Base-by-base conservation (phyloP, 805 yeast species). In the Candida nanaspora region DNA sequence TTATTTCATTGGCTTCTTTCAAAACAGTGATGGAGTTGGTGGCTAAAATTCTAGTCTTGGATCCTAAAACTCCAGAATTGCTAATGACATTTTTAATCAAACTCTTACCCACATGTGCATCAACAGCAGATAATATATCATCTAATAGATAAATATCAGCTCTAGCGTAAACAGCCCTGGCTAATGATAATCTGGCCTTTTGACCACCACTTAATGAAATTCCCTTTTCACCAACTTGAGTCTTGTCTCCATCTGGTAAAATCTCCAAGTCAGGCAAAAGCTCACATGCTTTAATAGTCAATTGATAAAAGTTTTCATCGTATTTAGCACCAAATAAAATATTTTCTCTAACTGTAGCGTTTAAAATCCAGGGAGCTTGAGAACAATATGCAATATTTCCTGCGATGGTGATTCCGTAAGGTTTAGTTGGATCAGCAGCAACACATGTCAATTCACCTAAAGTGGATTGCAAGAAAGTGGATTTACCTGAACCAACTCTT, bases 131-230 rank as follows among this genome's bases (percentile, higher is more conserved):
- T 44, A 93, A 72, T 9, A 95, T 86, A 62, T 93, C 98, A 60
- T 93, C 98, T 47, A 93, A 65, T 32, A 93, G 65, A 58, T 86
- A 88, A 25, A 93, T 77, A 56, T 93, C 98, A 3, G 98, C 94
- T 48, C 98, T 74, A 11, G 96, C 76, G 58, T 93, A 93, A 9
- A 93, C 96, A 11, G 98, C 97, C 58, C 98, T 77, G 0, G 98
- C 98, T 40, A 93, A 72, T 1, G 95, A 81, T 29, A 93, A 72
- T 59, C 98, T 80, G 0, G 98, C 98, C 70, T 93, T 93, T 62
- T 93, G 98, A 35, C 98, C 98, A 39, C 98, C 98, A 33, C 96
- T 86, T 38, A 93, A 70, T 13, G 97, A 86, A 39, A 93, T 89
- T 48, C 98, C 98, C 60, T 91, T 87, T 65, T 93, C 98, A 47